These are phyloP conservation scores for Colletotrichum caudatum DNA, from an alignment of 2,329 filamentous ascomycete genomes.

Conservation along the genomic window DNA sequence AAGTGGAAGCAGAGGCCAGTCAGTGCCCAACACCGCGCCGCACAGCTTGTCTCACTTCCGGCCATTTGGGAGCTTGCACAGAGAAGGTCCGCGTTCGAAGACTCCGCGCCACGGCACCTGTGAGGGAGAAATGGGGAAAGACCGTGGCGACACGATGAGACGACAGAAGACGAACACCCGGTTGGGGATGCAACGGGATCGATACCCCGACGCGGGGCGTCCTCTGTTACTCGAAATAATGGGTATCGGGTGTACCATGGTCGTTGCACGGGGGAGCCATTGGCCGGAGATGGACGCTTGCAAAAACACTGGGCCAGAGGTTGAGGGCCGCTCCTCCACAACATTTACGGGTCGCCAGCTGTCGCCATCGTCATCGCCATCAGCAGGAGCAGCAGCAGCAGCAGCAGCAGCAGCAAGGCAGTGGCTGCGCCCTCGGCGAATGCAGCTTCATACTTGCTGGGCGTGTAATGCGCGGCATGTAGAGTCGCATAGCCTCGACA, in stretches of 20 bases:
- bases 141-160: background rate
- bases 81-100: conserved; percentile 21
- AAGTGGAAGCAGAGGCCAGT: conserved; percentile 20
- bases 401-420: background rate
- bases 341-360: conserved; percentile 35
- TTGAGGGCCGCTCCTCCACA: conserved; percentile 27
- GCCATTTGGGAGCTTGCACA: conserved; percentile 23
- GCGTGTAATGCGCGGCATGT: conserved; percentile 18
- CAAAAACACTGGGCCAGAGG: conserved; percentile 19
- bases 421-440: background rate
- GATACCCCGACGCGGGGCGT: conserved; percentile 19
- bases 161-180: conserved; percentile 8
- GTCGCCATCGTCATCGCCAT: conserved; percentile 31
- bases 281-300: conserved; percentile 15
- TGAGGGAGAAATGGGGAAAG: conserved; percentile 2
- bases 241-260: conserved; percentile 14
- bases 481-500: conserved; percentile 20
- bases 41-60: conserved; percentile 32
- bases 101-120: conserved; percentile 14
- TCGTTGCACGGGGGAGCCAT: conserved; percentile 29
- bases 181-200: background rate
- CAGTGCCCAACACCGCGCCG: conserved; percentile 29
- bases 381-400: background rate
- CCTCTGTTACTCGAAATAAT: conserved; percentile 7
- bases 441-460: conserved; percentile 13